These are phyloP conservation scores for Verticillium albo-atrum DNA, from an alignment of 2,329 filamentous ascomycete genomes.

Conservation along the genomic window DNA sequence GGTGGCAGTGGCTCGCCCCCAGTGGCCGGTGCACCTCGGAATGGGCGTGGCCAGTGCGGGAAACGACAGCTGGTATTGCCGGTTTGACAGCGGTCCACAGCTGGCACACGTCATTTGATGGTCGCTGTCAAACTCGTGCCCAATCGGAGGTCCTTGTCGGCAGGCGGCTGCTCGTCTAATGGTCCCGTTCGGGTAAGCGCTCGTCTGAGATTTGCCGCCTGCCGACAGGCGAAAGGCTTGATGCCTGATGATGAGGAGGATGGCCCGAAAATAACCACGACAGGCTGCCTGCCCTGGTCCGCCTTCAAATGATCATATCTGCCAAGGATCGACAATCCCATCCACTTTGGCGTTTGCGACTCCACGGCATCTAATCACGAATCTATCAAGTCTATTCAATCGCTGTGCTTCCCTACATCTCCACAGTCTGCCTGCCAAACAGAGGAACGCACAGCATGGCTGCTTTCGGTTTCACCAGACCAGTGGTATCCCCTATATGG, in stretches of 20 bases:
- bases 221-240: neutral
- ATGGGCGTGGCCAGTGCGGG: neutral
- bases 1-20: neutral
- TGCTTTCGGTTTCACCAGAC: too few species aligned
- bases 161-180: constrained; percentile 8
- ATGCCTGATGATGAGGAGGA: neutral
- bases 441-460: too few species aligned
- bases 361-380: neutral
- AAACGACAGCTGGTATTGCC: neutral
- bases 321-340: neutral
- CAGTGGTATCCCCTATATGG: too few species aligned
- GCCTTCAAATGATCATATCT: neutral
- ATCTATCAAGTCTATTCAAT: too few species aligned
- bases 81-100: neutral
- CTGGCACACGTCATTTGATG: neutral
- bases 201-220: constrained; percentile 1
- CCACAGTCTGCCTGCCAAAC: too few species aligned
- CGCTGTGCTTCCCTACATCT: too few species aligned
- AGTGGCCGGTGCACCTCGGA: neutral
- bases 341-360: neutral
- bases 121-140: neutral
- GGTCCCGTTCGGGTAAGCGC: constrained; percentile 7
- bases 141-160: neutral
- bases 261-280: neutral
- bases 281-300: neutral